A percentile compares a stretch with the other conserved stretches of the same genome.
Conservation (phyloP, 495 filamentous ascomycete species). For the Neurospora intermedia region DNA sequence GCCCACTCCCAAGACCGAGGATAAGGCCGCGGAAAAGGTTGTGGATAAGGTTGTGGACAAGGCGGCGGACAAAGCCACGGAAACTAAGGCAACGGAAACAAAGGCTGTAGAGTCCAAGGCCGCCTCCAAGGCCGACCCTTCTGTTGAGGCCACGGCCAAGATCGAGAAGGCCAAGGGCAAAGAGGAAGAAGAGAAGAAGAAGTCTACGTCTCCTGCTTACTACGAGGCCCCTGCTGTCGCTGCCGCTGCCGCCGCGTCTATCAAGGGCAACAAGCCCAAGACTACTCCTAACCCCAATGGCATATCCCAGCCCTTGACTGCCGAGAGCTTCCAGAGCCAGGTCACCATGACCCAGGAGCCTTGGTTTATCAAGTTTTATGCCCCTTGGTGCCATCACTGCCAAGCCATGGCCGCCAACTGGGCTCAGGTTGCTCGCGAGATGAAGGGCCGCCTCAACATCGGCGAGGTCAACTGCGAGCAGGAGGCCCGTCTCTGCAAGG, state of each 20-base stretch:
- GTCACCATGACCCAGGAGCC: slow-evolving; percentile 83
- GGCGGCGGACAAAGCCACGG: slow-evolving; percentile 24
- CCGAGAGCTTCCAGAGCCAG: slow-evolving; percentile 74
- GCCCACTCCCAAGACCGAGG: slow-evolving; percentile 1
- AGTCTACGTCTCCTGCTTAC: background rate
- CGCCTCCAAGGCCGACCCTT: slow-evolving; percentile 6
- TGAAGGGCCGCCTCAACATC: slow-evolving; percentile 77
- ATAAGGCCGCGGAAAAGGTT: background rate
- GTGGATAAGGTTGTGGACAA: slow-evolving; percentile 34
- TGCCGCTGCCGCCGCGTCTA: background rate
- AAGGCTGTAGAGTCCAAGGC: too few relatives aligned
- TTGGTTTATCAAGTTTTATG: slow-evolving; percentile 99
- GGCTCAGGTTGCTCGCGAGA: slow-evolving; percentile 79
- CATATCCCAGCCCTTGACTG: slow-evolving; percentile 59
- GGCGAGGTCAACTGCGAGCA: slow-evolving; percentile 93
- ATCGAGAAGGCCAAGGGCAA: slow-evolving; percentile 3
- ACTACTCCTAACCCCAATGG: slow-evolving; percentile 63
- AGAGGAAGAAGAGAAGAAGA: background rate
- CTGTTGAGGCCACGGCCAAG: slow-evolving; percentile 11
- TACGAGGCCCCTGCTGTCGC: background rate
- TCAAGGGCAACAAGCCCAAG: slow-evolving; percentile 28
- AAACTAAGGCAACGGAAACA: background rate
- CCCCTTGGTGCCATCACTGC: slow-evolving; percentile 93
- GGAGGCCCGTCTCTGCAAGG: slow-evolving; percentile 79
- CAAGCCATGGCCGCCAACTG: slow-evolving; percentile 85